phyloP scores from a whole-genome alignment of 257 asterid genomes.

The Salvia miltiorrhiza region DNA sequence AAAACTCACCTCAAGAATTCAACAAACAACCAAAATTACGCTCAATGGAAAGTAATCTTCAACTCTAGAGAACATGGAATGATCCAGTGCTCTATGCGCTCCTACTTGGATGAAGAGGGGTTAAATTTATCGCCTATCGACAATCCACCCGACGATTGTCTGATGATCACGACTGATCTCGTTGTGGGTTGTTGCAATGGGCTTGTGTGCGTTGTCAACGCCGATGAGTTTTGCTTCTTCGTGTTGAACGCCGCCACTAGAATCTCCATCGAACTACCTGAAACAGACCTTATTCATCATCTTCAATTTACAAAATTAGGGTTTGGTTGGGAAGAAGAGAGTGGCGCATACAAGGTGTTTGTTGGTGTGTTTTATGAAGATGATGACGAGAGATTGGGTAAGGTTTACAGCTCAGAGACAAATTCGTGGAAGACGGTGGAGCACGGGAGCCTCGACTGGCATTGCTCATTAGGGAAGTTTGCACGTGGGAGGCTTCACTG shows the following conservation, averaged over 20 bases:
- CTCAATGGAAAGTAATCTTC: too few species aligned
- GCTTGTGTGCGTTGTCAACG: background rate
- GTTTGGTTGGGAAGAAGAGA: conserved; percentile 14
- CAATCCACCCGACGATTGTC: background rate
- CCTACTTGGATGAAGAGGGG: too few species aligned
- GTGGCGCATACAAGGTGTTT: conserved; percentile 11
- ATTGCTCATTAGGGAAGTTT: conserved; percentile 12
- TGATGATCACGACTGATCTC: background rate
- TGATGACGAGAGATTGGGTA: conserved; percentile 14
- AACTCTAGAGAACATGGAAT: too few species aligned
- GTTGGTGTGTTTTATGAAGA: background rate
- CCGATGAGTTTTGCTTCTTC: background rate
- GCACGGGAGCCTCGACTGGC: background rate
- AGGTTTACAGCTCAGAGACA: conserved; percentile 28
- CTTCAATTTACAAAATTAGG: background rate
- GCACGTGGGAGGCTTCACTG: conserved; percentile 49
- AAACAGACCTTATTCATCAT: too few species aligned
- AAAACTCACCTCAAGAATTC: too few species aligned
- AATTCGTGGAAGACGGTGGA: conserved; percentile 34
- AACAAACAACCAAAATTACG: too few species aligned
- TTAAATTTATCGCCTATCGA: too few species aligned
- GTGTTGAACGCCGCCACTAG: conserved; percentile 4
- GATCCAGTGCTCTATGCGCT: too few species aligned
- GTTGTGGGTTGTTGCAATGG: background rate
- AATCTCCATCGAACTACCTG: too few species aligned